A percentile compares a stretch with the other conserved stretches of the same genome.
These are phyloP conservation scores for Kalmusia sp. DNA, from an alignment of 2,329 filamentous ascomycete species.

Conservation along the genomic window DNA sequence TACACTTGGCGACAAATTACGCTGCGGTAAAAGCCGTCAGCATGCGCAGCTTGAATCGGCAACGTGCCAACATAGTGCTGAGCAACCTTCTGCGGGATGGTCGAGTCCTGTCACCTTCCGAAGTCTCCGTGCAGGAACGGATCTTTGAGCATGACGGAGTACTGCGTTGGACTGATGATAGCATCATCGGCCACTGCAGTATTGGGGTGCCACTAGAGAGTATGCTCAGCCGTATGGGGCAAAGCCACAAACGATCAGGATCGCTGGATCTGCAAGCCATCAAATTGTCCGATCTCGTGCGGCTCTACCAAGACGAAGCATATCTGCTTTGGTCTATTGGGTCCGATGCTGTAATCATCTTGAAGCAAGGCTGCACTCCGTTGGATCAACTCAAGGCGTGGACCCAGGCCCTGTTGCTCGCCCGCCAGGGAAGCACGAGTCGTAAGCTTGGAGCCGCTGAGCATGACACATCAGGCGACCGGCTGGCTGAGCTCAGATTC, in stretches of 20 bases:
- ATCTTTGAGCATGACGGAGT: constrained; percentile 71
- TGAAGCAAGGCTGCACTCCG: constrained; percentile 65
- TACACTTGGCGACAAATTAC: constrained; percentile 87
- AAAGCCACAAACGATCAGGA: constrained; percentile 32
- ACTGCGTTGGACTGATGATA: constrained; percentile 60
- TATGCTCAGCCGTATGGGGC: constrained; percentile 38
- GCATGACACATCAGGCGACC: constrained; percentile 40
- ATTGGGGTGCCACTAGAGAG: constrained; percentile 59
- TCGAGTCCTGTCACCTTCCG: constrained; percentile 65
- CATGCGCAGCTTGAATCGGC: constrained; percentile 84
- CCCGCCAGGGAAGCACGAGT: constrained; percentile 29
- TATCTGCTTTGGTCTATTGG: constrained; percentile 69
- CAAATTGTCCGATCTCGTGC: constrained; percentile 57
- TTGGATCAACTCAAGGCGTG: constrained; percentile 65
- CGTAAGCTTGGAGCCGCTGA: constrained; percentile 16
- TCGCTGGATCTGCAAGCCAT: constrained; percentile 34
- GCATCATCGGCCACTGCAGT: constrained; percentile 59
- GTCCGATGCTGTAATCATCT: constrained; percentile 61
- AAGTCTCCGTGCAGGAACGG: constrained; percentile 67
- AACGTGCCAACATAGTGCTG: constrained; percentile 82
- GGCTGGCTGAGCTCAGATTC: constrained; percentile 51
- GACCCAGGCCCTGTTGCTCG: constrained; percentile 65
- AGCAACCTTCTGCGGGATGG: constrained; percentile 52
- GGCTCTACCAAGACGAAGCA: constrained; percentile 57
- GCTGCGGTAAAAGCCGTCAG: constrained; percentile 82